Base-by-base conservation (phyloP, 441 rosid genomes). In the Gossypium davidsonii region DNA sequence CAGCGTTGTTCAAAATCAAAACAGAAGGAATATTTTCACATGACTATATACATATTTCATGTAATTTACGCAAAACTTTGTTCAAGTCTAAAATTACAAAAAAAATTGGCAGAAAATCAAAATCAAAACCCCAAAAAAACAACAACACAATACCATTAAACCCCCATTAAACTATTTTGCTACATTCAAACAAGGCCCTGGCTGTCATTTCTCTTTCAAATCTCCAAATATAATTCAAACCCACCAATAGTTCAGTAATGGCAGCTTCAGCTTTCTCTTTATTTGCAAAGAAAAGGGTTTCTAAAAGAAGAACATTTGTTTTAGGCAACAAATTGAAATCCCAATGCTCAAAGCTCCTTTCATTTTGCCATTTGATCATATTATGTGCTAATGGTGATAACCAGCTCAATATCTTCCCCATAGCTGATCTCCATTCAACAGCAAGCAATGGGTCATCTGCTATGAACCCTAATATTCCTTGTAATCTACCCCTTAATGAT, bases 311-410 rank as follows among this genome's bases (percentile, higher is more conserved):
- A 79, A 89, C 93, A 65, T 85, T 83, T 1, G 84, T 84, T 71
- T 74, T 86, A 3, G 85, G 70, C 21, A 75, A 79, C 72, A 83
- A 44, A 76, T 81, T 84, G 39, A 6, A 34, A 34, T 34, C 39
- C 61, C 87, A 90, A 81, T 85, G 98, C 83, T 89, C 98, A 37
- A 90, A 90, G 86, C 94, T 94, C 81, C 98, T 87, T 73, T 91
- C 99, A 23, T 88, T 90, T 72, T 95, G 98, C 98, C 99, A 95
- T 81, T 85, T 91, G 12, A 95, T 93, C 99, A 89, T 95, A 59
- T 93, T 91, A 72, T 95, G 98, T 0, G 96, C 99, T 71, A 95
- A 63, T 1, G 97, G 99, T 6, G 96, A 85, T 73, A 95, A 57
- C 99, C 99, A 95, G 25, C 80, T 80, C 73, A 91, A 81, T 21